Base-by-base conservation (phyloP, 805 yeast genomes). In the Candida chauliodis region DNA sequence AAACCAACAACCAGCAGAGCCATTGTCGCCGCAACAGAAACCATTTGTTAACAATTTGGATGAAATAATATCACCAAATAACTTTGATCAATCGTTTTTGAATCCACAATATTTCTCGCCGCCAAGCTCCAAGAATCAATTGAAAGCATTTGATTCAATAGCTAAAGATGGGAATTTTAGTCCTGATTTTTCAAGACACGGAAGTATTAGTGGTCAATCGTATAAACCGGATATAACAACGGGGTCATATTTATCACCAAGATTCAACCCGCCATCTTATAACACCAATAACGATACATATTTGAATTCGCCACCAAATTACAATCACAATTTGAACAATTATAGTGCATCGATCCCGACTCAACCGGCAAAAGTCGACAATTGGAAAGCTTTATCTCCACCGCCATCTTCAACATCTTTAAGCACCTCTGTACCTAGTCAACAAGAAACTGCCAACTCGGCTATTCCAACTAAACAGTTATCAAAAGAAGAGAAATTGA, bases 401-500 rank as follows among this genome's bases (percentile, higher is more conserved):
- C 58, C 61, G 6, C 44, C 43, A n/a, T 37, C 34, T 27, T 23
- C 42, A 14, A 3, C 43, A 11, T 40, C 37, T 15, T 49, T 63
- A 41, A 61, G 65, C 22, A 50, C 66, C 2, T 61, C 69, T 2
- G 63, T 62, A 1, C 66, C 66, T 15, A 27, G 26, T 27, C 30
- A 31, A 33, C 25, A 47, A 41, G 32, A 38, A 8, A 13, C 25
- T 34, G 34, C 38, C 11, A 27, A 46, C n/a, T 53, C 50, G 2
- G 22, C 45, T 0, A 40, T 50, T 4, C 53, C 64, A 6, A 54
- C 68, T 3, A 66, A 62, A 40, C 69, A 60, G 39, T 50, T 69
- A 45, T 59, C 75, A 3, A 79, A 78, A 51, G 95, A 84, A 37
- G 88, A 83, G 42, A 84, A 84, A 53, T 58, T 84, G 38, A 76